These are phyloP conservation scores for Dryas drummondii DNA, from an alignment of 306 rosid genomes.

Conservation along the genomic window DNA sequence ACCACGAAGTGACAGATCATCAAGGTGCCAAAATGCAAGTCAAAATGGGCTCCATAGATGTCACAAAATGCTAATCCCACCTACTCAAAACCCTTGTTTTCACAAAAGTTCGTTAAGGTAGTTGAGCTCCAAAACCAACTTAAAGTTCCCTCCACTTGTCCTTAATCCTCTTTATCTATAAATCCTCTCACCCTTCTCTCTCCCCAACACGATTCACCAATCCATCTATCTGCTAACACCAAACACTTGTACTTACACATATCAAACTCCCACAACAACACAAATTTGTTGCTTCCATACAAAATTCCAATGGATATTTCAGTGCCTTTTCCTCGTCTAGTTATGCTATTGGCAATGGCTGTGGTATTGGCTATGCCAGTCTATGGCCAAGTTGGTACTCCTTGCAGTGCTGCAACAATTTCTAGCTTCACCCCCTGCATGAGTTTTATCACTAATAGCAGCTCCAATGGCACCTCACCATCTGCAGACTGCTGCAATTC, in stretches of 20 bases:
- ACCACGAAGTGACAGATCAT: constrained; percentile 23
- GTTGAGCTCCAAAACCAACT: constrained; percentile 82
- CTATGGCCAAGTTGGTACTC: constrained; percentile 47
- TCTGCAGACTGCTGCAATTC: constrained; percentile 58
- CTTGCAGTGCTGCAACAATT: constrained; percentile 53
- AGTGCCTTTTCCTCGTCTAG: constrained; percentile 7
- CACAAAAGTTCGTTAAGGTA: constrained; percentile 45
- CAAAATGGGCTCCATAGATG: constrained; percentile 17
- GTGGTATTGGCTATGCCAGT: constrained; percentile 37
- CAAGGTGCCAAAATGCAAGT: constrained; percentile 17
- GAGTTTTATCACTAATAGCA: constrained; percentile 58
- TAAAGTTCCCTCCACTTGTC: constrained; percentile 28
- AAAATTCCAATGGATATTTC: constrained; percentile 31
- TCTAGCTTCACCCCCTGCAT: constrained; percentile 61
- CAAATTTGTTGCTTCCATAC: not conserved
- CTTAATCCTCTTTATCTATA: constrained; percentile 36
- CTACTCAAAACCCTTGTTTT: constrained; percentile 29
- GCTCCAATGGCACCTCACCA: constrained; percentile 57
- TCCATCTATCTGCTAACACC: not conserved
- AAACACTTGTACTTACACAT: constrained; percentile 3
- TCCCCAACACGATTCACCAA: constrained; percentile 26
- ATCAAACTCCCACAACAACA: not conserved
- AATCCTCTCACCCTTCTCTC: constrained; percentile 35
- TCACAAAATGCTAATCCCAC: constrained; percentile 31
- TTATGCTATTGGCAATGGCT: constrained; percentile 29